A percentile compares a stretch with the other conserved stretches of the same genome.
Conservation (phyloP, 2,329 filamentous ascomycete genomes). For the Neonectria sp. region DNA sequence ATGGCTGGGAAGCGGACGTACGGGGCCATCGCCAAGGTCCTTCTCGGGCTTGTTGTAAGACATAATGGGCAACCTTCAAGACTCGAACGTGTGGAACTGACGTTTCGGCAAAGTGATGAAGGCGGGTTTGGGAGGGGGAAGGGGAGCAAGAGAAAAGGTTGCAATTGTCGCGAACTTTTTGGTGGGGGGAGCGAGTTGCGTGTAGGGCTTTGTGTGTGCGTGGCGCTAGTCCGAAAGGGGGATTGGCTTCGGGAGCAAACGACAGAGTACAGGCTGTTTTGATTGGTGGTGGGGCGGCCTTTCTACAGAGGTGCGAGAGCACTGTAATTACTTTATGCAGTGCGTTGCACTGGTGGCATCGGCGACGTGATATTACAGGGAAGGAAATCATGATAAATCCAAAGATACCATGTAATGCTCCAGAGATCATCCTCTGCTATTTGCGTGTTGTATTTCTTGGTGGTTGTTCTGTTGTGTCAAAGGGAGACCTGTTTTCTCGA, state of each 20-base stretch:
- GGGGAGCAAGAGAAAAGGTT: not conserved
- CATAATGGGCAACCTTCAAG: slow-evolving; percentile 84
- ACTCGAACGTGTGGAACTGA: slow-evolving; percentile 77
- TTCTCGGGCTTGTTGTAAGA: slow-evolving; percentile 97
- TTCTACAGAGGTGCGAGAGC: no score
- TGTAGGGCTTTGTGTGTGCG: slow-evolving; percentile 34
- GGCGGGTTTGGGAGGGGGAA: slow-evolving; percentile 50
- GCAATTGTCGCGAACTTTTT: slow-evolving; percentile 41
- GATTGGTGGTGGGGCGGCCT: slow-evolving; percentile 9
- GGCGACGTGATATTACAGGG: not conserved
- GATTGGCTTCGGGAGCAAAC: slow-evolving; percentile 2
- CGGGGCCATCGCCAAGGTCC: slow-evolving; percentile 90
- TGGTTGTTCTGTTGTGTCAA: not conserved
- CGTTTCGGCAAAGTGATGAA: slow-evolving; percentile 88
- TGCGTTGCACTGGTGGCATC: not conserved
- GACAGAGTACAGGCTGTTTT: not conserved
- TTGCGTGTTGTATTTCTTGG: not conserved
- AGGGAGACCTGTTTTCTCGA: not conserved
- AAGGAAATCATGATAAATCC: not conserved
- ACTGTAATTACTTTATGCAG: not conserved
- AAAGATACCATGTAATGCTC: not conserved
- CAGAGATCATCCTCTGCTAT: no score
- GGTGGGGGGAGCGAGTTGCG: slow-evolving; percentile 28
- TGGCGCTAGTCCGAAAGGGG: slow-evolving; percentile 22
- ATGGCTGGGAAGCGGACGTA: slow-evolving; percentile 61